These are phyloP conservation scores for Brasilioporus rufonigricans DNA, from an alignment of 768 basidiomycete genomes.

Conservation along the genomic window DNA sequence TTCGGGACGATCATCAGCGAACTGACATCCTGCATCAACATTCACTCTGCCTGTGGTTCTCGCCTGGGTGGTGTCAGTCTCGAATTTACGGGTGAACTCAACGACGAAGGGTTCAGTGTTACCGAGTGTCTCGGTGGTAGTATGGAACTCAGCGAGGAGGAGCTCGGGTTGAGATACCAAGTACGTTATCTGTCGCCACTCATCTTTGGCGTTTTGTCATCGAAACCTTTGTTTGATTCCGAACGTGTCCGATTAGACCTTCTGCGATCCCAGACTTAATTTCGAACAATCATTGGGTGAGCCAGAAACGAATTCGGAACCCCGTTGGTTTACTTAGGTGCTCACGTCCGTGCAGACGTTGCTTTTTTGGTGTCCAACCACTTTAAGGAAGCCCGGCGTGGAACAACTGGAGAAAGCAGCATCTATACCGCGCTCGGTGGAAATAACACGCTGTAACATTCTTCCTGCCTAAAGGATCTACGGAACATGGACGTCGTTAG, in stretches of 20 bases:
- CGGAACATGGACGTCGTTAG: background rate
- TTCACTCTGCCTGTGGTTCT: slow-evolving; percentile 74
- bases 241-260: slow-evolving; percentile 49
- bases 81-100: slow-evolving; percentile 90
- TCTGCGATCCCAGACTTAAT: slow-evolving; percentile 93
- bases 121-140: slow-evolving; percentile 97
- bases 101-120: slow-evolving; percentile 89
- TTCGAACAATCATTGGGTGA: slow-evolving; percentile 92
- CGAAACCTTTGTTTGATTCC: background rate
- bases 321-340: background rate
- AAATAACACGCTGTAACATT: slow-evolving; percentile 9
- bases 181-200: slow-evolving; percentile 34
- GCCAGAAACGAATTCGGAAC: slow-evolving; percentile 19
- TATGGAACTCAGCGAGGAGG: slow-evolving; percentile 88
- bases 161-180: slow-evolving; percentile 89
- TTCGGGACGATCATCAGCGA: slow-evolving; percentile 89
- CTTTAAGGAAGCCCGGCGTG: slow-evolving; percentile 65
- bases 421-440: slow-evolving; percentile 34
- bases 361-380: slow-evolving; percentile 84
- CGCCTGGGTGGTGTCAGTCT: slow-evolving; percentile 82
- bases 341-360: slow-evolving; percentile 49
- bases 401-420: slow-evolving; percentile 21
- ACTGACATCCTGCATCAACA: slow-evolving; percentile 74
- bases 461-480: background rate
- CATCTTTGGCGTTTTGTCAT: background rate